phyloP scores from a whole-genome alignment of 768 basidiomycete genomes.

The Asterophora parasitica region DNA sequence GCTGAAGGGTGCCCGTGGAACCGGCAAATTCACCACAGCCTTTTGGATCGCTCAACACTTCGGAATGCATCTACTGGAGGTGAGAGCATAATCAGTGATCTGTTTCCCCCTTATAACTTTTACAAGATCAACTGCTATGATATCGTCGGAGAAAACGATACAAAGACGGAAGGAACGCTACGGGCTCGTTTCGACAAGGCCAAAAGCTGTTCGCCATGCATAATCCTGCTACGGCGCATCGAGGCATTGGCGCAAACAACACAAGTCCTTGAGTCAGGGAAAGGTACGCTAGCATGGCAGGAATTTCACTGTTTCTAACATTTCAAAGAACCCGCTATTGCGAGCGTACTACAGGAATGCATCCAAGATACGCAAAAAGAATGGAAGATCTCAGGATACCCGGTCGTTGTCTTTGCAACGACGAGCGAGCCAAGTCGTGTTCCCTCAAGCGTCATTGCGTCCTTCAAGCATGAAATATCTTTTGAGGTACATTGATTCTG shows the following conservation, averaged over 20 bases:
- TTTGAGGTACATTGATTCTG: conserved; percentile 52
- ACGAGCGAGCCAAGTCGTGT: conserved; percentile 63
- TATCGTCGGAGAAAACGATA: conserved; percentile 70
- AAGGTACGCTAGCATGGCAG: conserved; percentile 40
- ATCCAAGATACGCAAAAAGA: conserved; percentile 49
- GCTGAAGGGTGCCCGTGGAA: conserved; percentile 73
- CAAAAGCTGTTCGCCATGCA: conserved; percentile 72
- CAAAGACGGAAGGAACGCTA: conserved; percentile 69
- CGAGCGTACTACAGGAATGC: conserved; percentile 57
- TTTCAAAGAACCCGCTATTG: conserved; percentile 51
- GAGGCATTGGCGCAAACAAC: conserved; percentile 75
- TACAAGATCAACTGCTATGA: conserved; percentile 82
- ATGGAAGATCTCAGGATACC: conserved; percentile 61
- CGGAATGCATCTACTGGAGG: conserved; percentile 80
- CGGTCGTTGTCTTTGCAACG: conserved; percentile 73
- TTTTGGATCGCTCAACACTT: conserved; percentile 51
- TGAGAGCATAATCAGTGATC: conserved; percentile 21
- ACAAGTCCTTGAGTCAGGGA: conserved; percentile 57
- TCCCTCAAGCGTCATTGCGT: conserved; percentile 54
- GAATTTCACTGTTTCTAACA: neutral
- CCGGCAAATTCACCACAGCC: conserved; percentile 73
- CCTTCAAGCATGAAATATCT: conserved; percentile 81
- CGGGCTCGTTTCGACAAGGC: conserved; percentile 76
- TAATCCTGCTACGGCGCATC: conserved; percentile 73
- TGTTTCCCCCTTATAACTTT: neutral